These are phyloP conservation scores for Aspergillus indologenus DNA, from an alignment of 495 filamentous ascomycete genomes.

Conservation along the genomic window DNA sequence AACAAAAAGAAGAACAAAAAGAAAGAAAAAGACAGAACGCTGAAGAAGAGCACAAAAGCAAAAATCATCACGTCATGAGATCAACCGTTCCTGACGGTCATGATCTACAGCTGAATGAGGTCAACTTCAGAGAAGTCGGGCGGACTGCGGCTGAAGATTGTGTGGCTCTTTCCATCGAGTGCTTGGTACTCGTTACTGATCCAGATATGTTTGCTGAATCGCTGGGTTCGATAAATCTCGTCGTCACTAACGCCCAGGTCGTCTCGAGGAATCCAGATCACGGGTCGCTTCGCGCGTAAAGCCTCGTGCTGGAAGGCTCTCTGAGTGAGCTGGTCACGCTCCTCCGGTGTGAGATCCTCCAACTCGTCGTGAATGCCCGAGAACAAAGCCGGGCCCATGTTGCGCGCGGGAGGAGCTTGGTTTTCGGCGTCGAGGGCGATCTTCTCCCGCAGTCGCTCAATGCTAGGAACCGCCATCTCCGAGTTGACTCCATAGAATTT, in stretches of 20 bases:
- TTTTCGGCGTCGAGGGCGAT: conserved; percentile 59
- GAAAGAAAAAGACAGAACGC: neutral
- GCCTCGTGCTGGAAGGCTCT: conserved; percentile 91
- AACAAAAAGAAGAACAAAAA: too few relatives aligned
- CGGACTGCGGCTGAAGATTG: conserved; percentile 84
- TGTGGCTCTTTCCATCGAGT: conserved; percentile 75
- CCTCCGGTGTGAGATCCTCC: conserved; percentile 88
- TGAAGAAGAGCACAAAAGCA: neutral
- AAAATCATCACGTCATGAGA: neutral
- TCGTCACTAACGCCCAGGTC: conserved; percentile 89
- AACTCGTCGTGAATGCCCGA: conserved; percentile 85
- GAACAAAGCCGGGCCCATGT: conserved; percentile 76
- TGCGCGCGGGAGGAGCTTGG: conserved; percentile 50
- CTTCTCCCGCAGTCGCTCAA: conserved; percentile 36
- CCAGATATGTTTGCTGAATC: conserved; percentile 82
- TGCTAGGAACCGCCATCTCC: conserved; percentile 26
- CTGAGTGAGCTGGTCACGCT: conserved; percentile 81
- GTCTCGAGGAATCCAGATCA: conserved; percentile 93
- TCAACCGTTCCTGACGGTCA: neutral
- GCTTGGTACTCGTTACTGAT: conserved; percentile 90
- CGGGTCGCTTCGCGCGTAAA: conserved; percentile 77
- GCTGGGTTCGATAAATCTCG: conserved; percentile 74
- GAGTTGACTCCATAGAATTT: conserved; percentile 40
- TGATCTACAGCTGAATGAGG: conserved; percentile 69
- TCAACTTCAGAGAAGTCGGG: conserved; percentile 92